These are phyloP conservation scores for Castanea crenata DNA, from an alignment of 306 rosid species.

Conservation along the genomic window DNA sequence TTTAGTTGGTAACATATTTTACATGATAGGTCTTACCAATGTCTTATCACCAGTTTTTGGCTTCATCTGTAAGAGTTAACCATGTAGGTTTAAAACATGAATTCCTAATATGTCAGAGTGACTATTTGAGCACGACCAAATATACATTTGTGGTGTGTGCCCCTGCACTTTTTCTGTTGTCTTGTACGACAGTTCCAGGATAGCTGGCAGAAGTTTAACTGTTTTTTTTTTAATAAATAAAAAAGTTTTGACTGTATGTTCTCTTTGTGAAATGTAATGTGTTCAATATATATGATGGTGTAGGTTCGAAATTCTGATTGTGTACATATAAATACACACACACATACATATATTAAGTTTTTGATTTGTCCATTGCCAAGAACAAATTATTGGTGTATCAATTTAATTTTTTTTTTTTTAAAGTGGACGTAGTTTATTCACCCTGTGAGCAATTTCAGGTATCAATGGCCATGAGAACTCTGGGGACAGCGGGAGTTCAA, in stretches of 20 bases:
- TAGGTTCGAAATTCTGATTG: not conserved
- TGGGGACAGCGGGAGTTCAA: slow-evolving; percentile 74
- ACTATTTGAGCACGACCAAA: too few species aligned
- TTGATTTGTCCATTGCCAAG: not conserved
- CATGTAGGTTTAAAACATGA: too few species aligned
- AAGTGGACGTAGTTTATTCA: not conserved
- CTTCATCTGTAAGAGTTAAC: too few species aligned
- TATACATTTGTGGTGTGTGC: too few species aligned
- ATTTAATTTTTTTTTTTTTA: not conserved
- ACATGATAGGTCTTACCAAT: not conserved
- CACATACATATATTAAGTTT: not conserved
- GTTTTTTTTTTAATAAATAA: too few species aligned
- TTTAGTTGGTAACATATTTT: not conserved
- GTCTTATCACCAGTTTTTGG: too few species aligned
- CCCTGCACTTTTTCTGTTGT: not conserved
- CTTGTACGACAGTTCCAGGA: not conserved
- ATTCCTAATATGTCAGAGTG: too few species aligned
- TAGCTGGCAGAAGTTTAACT: not conserved
- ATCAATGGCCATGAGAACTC: slow-evolving; percentile 80
- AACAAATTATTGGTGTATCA: not conserved
- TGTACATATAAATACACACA: too few species aligned
- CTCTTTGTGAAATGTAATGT: not conserved
- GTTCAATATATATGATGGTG: not conserved
- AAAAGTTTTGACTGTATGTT: not conserved
- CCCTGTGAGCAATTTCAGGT: slow-evolving; percentile 43